Percentiles rank a stretch among this genome's conserved stretches.
Conservation (phyloP, 202 grass and related monocot genomes). For the Miscanthus sacchariflorus region DNA sequence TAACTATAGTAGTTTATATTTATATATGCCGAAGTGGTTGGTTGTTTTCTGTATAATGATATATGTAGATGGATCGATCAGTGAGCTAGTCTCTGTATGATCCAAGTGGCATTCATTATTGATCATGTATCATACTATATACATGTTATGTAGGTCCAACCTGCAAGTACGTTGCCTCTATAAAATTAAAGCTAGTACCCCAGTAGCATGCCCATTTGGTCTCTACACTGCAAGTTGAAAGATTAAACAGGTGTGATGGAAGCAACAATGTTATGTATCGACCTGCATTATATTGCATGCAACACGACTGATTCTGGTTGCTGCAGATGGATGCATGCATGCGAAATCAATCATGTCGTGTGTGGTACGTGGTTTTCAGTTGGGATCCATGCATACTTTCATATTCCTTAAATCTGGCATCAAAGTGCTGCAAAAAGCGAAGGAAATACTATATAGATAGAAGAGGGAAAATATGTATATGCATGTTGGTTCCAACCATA, state of each 20-base stretch:
- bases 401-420: slow-evolving; percentile 29
- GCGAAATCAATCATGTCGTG: slow-evolving; percentile 7
- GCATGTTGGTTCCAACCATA: too few species aligned
- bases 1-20: not conserved
- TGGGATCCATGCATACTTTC: slow-evolving; percentile 13
- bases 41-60: slow-evolving; percentile 2
- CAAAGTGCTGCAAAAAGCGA: too few species aligned
- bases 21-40: not conserved
- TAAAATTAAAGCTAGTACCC: not conserved
- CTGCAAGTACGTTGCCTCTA: not conserved
- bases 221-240: not conserved
- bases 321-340: not conserved
- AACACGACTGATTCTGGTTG: not conserved
- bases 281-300: not conserved
- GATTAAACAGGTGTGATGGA: not conserved
- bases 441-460: too few species aligned
- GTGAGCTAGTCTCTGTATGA: not conserved
- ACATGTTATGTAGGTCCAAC: not conserved
- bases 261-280: too few species aligned
- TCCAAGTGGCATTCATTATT: not conserved
- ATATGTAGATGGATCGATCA: not conserved
- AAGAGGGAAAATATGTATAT: too few species aligned
- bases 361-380: not conserved
- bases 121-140: too few species aligned
- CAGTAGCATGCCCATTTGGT: not conserved